Conservation (phyloP, 352 stramenopile species). For the Pythium aphanidermatum region DNA sequence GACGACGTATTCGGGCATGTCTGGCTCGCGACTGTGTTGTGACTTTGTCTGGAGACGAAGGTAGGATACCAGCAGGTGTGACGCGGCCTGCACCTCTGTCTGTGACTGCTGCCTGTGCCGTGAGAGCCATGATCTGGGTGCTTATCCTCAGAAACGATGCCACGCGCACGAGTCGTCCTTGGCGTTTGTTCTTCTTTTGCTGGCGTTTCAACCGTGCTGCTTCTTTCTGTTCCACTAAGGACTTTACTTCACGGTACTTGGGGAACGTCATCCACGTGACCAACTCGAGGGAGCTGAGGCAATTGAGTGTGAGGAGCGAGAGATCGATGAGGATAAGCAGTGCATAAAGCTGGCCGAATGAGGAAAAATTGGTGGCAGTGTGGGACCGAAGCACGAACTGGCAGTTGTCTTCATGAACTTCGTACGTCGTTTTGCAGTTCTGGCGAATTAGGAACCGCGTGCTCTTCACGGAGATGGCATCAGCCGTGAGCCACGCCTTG, state of each 20-base stretch:
- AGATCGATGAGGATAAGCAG: slow-evolving; percentile 18
- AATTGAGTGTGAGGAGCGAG: slow-evolving; percentile 14
- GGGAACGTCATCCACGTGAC: slow-evolving; percentile 15
- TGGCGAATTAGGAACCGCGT: slow-evolving; percentile 14
- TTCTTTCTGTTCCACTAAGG: slow-evolving; percentile 11
- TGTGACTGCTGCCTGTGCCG: too few relatives aligned
- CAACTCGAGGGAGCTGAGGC: slow-evolving; percentile 15
- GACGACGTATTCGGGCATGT: too few relatives aligned
- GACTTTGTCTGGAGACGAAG: too few relatives aligned
- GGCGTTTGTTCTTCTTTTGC: neutral
- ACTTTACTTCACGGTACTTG: slow-evolving; percentile 12
- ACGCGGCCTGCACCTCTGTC: too few relatives aligned
- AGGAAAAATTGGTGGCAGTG: slow-evolving; percentile 14
- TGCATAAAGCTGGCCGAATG: slow-evolving; percentile 14
- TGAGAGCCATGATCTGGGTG: neutral
- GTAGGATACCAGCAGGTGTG: too few relatives aligned
- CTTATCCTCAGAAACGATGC: neutral
- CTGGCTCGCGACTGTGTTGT: too few relatives aligned
- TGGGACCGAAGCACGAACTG: slow-evolving; percentile 3
- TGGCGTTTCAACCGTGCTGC: neutral
- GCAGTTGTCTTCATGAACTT: neutral
- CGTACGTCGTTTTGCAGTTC: slow-evolving; percentile 10
- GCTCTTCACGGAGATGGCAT: slow-evolving; percentile 10
- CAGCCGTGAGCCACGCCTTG: slow-evolving; percentile 17
- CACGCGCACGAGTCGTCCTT: neutral